These are phyloP conservation scores for Macroventuria anomochaeta DNA, from an alignment of 2,329 filamentous ascomycete species.

Conservation along the genomic window DNA sequence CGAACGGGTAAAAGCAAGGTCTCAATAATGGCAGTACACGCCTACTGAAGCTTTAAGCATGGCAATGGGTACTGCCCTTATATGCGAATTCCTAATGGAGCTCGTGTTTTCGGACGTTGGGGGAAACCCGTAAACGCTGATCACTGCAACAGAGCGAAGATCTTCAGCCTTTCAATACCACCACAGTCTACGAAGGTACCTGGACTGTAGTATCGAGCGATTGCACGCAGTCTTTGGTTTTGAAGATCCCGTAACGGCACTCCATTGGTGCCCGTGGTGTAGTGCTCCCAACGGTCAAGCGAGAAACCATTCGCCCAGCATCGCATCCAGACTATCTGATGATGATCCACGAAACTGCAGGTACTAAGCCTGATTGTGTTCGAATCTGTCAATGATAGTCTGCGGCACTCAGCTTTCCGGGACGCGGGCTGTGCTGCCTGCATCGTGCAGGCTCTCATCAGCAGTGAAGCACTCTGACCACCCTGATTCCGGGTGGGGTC, in stretches of 20 bases:
- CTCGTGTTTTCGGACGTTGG: slow-evolving; percentile 31
- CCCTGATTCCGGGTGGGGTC: slow-evolving; percentile 33
- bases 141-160: slow-evolving; percentile 22
- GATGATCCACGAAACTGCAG: slow-evolving; percentile 27
- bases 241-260: slow-evolving; percentile 6
- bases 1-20: slow-evolving; percentile 16
- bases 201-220: not conserved
- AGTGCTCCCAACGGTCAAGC: slow-evolving; percentile 23
- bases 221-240: slow-evolving; percentile 2
- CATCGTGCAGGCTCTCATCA: slow-evolving; percentile 33
- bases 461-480: slow-evolving; percentile 26
- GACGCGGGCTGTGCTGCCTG: slow-evolving; percentile 24
- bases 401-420: slow-evolving; percentile 29
- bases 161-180: slow-evolving; percentile 21
- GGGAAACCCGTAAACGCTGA: slow-evolving; percentile 30
- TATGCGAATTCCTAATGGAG: slow-evolving; percentile 4
- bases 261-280: slow-evolving; percentile 22
- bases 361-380: slow-evolving; percentile 27
- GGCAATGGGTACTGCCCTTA: slow-evolving; percentile 8
- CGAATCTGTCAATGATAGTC: slow-evolving; percentile 20
- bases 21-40: slow-evolving; percentile 5
- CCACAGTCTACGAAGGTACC: not conserved
- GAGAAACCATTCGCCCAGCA: slow-evolving; percentile 22
- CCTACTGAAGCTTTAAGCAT: not conserved
- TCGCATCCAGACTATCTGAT: slow-evolving; percentile 29